Evolutionary conservation across 2,329 filamentous ascomycete species (phyloP), one percentile per base, ranked within the genome.

Genomic region (Colletotrichum sp.): DNA sequence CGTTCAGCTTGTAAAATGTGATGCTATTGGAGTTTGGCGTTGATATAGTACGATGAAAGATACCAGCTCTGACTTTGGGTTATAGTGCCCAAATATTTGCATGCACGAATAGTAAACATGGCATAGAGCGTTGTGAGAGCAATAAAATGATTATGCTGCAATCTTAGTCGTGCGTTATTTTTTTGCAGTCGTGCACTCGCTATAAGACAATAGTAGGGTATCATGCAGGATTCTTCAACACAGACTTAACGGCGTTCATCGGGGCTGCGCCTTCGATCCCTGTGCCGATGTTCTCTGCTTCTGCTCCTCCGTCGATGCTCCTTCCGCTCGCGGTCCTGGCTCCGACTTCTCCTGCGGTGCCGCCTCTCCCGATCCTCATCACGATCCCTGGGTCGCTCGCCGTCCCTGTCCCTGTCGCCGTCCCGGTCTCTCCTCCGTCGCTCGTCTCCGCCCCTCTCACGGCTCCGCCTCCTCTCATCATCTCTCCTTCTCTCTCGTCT

Each of bases 1-100:
- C 84, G 8, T 86, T 84, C 78, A 86, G 84, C 66, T 70, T 79
- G 16, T 86, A 73, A 82, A 16, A 52, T 5, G 15, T 8, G 11
- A 5, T 63, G n/a, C 27, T 59, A 15, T n/a, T 25, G 59, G 59
- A 63, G 36, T 64, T 34, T 13, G 64, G 8, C 32, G 13, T 61
- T 22, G 39, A 49, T 69, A 65, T 27, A 27, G 34, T 27, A n/a
- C 11, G 27, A 19, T 29, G 34, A 49, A 44, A 36, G 13, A 63
- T 32, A 15, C 15, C 29, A 39, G 69, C 57, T 62, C 25, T 59
- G 62, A 13, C 9, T 59, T 29, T 7, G 16, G 9, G 16, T 52
- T 19, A 71, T 30, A 32, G 12, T 25, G 15, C 22, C n/a, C 30
- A 30, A 22, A 36, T 6, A 64, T 11, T 6, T 64, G 70, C 44